phyloP scores from a whole-genome alignment of 1,284 basidiomycete genomes.

The Sutorius eximius region DNA sequence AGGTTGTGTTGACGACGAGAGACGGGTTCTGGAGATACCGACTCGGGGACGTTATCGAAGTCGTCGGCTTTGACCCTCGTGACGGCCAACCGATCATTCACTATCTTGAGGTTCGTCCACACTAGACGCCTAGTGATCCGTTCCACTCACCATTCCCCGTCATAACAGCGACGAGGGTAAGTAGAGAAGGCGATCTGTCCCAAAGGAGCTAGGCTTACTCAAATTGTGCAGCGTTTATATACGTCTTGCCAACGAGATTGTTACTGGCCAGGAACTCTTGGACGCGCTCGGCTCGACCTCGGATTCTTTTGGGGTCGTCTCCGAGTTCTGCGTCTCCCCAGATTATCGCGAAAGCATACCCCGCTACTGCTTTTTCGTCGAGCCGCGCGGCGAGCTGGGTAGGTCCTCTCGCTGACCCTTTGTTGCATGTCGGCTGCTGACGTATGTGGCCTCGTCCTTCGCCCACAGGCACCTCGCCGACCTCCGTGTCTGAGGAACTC shows the following conservation, averaged over 20 bases:
- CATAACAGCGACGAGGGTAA: conserved; percentile 22
- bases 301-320: conserved; percentile 15
- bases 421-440: background rate
- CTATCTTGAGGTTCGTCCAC: conserved; percentile 23
- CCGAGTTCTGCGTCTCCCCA: conserved; percentile 18
- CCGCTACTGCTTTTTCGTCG: conserved; percentile 25
- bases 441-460: no score
- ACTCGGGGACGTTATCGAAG: conserved; percentile 24
- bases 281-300: conserved; percentile 16
- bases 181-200: background rate
- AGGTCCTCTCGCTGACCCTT: background rate
- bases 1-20: conserved; percentile 25
- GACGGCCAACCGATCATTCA: conserved; percentile 24
- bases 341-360: conserved; percentile 18
- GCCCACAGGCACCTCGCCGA: conserved; percentile 2
- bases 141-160: background rate
- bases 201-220: background rate
- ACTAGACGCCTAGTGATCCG: background rate
- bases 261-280: conserved; percentile 19
- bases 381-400: conserved; percentile 13
- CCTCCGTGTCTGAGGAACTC: conserved; percentile 5
- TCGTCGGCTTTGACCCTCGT: conserved; percentile 24
- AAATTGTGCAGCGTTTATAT: conserved; percentile 7
- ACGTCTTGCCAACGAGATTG: conserved; percentile 23
- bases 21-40: conserved; percentile 30